phyloP scores from a whole-genome alignment of 106 monocot species.

The Hemerocallis citrina region DNA sequence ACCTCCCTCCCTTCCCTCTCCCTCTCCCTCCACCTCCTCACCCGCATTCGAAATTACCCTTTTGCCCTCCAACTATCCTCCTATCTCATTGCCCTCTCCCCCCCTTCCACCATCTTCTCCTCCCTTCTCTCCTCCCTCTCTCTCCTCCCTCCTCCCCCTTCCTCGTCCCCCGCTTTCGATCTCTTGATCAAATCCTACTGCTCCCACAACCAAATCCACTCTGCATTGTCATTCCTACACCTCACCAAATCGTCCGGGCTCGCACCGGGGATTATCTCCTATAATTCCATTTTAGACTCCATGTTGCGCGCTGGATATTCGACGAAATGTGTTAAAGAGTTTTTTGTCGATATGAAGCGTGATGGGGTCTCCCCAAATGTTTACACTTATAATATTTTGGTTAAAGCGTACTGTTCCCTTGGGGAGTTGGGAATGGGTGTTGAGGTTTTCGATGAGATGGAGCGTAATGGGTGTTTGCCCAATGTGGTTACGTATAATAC shows the following conservation, averaged over 20 bases:
- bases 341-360: slow-evolving; percentile 28
- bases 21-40: slow-evolving; percentile 15
- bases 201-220: slow-evolving; percentile 19
- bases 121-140: slow-evolving; percentile 1
- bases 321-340: slow-evolving; percentile 3
- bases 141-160: slow-evolving; percentile 14
- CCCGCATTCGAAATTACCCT: slow-evolving; percentile 11
- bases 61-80: slow-evolving; percentile 4
- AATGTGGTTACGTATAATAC: slow-evolving; percentile 79
- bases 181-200: slow-evolving; percentile 53
- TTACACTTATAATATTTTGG: slow-evolving; percentile 74
- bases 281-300: slow-evolving; percentile 68
- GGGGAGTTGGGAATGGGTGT: slow-evolving; percentile 34
- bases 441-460: slow-evolving; percentile 42
- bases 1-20: slow-evolving; percentile 13
- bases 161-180: slow-evolving; percentile 5
- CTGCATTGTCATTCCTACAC: slow-evolving; percentile 36
- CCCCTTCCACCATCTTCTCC: background rate
- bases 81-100: background rate
- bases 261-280: slow-evolving; percentile 36
- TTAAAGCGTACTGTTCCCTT: slow-evolving; percentile 39
- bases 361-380: slow-evolving; percentile 46
- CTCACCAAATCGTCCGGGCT: slow-evolving; percentile 37
- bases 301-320: slow-evolving; percentile 26
- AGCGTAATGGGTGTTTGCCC: slow-evolving; percentile 37